A percentile compares a stretch with the other conserved stretches of the same genome.
These are phyloP conservation scores for Collybiopsis confluens DNA, from an alignment of 768 basidiomycete genomes.

Conservation along the genomic window DNA sequence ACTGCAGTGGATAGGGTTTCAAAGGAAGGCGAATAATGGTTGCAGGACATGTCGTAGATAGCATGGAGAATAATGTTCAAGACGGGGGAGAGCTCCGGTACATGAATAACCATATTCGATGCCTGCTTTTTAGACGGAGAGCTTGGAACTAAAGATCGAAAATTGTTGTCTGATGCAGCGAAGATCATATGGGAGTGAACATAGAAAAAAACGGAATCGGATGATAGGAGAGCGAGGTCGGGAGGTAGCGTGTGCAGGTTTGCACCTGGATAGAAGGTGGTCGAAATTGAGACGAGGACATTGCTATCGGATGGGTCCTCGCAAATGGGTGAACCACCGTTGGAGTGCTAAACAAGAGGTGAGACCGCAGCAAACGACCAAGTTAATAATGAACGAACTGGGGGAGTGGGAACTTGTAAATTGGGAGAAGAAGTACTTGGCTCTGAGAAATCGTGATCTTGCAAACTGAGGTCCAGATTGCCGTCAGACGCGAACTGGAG, in stretches of 20 bases:
- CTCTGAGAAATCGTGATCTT: constrained; percentile 14
- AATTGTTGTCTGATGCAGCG: constrained; percentile 57
- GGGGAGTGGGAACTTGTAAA: constrained; percentile 60
- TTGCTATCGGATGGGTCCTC: constrained; percentile 32
- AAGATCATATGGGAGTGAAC: constrained; percentile 61
- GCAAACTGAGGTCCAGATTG: constrained; percentile 24
- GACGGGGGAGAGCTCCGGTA: constrained; percentile 56
- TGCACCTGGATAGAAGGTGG: constrained; percentile 74
- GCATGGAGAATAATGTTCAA: constrained; percentile 73
- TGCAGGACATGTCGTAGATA: constrained; percentile 68
- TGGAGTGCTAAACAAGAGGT: constrained; percentile 32
- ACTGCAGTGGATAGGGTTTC: constrained; percentile 55
- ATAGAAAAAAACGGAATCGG: constrained; percentile 83
- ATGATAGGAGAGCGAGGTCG: constrained; percentile 63
- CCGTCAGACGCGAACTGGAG: constrained; percentile 55
- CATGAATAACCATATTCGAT: constrained; percentile 48
- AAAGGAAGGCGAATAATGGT: constrained; percentile 69
- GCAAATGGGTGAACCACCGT: constrained; percentile 38
- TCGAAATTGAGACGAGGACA: constrained; percentile 69
- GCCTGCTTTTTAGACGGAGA: constrained; percentile 35
- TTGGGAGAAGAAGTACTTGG: constrained; percentile 1
- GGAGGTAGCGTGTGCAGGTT: constrained; percentile 40
- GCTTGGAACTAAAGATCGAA: constrained; percentile 53
- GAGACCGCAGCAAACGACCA: not conserved
- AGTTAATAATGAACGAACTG: constrained; percentile 40